These are phyloP conservation scores for Rhizopus microsporus DNA, from an alignment of 371 early-diverging fungal genomes.

Conservation along the genomic window DNA sequence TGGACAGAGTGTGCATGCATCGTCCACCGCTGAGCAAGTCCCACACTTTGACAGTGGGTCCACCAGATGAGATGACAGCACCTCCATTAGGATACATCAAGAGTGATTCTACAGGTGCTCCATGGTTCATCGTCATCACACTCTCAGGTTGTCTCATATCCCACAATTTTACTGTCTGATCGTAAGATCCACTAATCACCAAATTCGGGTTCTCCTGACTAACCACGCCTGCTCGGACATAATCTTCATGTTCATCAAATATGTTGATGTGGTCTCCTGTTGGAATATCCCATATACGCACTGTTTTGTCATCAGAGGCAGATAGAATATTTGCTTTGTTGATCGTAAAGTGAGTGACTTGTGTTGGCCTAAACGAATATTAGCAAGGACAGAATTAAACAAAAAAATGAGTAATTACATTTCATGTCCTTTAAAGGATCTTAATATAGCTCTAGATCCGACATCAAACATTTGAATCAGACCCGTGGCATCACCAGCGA, in stretches of 20 bases:
- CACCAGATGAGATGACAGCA: conserved; percentile 80
- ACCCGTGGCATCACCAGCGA: conserved; percentile 92
- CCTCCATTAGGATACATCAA: conserved; percentile 84
- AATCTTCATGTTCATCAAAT: conserved; percentile 90
- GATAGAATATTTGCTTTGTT: conserved; percentile 82
- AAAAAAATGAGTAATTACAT: conserved; percentile 53
- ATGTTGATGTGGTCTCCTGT: conserved; percentile 69
- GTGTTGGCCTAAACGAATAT: conserved; percentile 68
- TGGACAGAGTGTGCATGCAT: conserved; percentile 71
- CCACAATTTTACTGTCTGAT: conserved; percentile 91
- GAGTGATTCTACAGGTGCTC: conserved; percentile 86
- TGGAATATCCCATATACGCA: conserved; percentile 92
- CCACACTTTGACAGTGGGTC: conserved; percentile 84
- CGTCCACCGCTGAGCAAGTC: conserved; percentile 86
- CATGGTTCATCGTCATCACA: conserved; percentile 82
- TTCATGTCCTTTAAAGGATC: conserved; percentile 83
- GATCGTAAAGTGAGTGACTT: conserved; percentile 77
- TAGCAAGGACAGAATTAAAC: background rate
- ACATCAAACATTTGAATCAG: conserved; percentile 83
- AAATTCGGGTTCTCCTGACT: conserved; percentile 79
- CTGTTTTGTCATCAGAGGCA: conserved; percentile 89
- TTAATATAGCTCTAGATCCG: conserved; percentile 81
- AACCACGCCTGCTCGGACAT: conserved; percentile 79
- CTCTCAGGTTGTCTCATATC: conserved; percentile 80
- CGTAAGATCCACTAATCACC: conserved; percentile 90